A percentile compares a stretch with the other conserved stretches of the same genome.
phyloP scores from a whole-genome alignment of 2,329 filamentous ascomycete species.

The Pseudogymnoascus sp. region DNA sequence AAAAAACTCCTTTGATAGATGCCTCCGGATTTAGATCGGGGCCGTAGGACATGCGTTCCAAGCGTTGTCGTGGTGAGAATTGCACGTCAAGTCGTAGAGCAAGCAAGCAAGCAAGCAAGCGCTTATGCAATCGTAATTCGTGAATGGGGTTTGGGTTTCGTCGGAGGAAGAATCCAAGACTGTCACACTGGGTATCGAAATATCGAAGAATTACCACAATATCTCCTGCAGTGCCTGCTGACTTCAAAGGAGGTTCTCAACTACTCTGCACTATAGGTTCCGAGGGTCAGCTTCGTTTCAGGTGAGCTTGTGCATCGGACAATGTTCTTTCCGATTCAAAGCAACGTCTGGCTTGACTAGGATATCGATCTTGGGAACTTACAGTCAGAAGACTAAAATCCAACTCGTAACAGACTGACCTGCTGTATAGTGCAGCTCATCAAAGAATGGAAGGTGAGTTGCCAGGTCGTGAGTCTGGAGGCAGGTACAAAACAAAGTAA shows the following conservation, averaged over 20 bases:
- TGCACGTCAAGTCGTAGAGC: conserved; percentile 1
- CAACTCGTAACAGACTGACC: conserved; percentile 3
- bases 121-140: conserved; percentile 7
- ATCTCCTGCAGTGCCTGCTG: conserved; percentile 78
- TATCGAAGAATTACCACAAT: conserved; percentile 18
- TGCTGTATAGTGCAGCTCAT: background rate
- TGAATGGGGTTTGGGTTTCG: background rate
- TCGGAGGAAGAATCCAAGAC: conserved; percentile 29
- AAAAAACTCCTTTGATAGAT: conserved; percentile 1
- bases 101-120: conserved; percentile 1
- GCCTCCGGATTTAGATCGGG: conserved; percentile 4
- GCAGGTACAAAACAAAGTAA: conserved; percentile 2
- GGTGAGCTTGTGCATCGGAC: background rate
- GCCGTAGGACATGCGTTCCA: conserved; percentile 1
- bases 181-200: conserved; percentile 10
- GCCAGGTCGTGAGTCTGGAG: conserved; percentile 3
- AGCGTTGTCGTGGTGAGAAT: conserved; percentile 7
- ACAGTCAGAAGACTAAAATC: conserved; percentile 1
- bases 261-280: conserved; percentile 22
- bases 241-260: conserved; percentile 58
- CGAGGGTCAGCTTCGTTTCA: conserved; percentile 6
- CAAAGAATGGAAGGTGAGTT: conserved; percentile 7
- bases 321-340: background rate
- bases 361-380: conserved; percentile 1
- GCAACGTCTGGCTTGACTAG: background rate